phyloP scores from a whole-genome alignment of 1,284 basidiomycete species.

The Pascua guehoae region DNA sequence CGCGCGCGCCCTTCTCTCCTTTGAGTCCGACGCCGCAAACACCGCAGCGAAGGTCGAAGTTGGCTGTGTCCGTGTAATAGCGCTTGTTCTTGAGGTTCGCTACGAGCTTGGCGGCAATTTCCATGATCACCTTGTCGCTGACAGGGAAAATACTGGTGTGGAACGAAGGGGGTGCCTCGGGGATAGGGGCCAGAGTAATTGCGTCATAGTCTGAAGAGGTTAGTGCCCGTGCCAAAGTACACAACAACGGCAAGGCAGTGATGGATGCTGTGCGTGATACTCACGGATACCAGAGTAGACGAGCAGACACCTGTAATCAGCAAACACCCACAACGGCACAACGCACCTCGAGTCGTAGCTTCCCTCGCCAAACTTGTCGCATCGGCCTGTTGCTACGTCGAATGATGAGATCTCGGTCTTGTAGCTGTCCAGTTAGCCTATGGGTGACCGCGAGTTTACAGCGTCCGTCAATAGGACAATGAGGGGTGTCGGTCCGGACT shows the following conservation, averaged over 20 bases:
- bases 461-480: no score
- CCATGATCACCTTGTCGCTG: conserved; percentile 58
- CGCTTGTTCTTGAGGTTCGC: conserved; percentile 66
- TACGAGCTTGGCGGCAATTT: conserved; percentile 68
- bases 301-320: conserved; percentile 53
- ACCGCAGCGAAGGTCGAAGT: conserved; percentile 69
- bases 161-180: conserved; percentile 72
- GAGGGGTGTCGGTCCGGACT: no score
- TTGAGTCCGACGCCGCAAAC: conserved; percentile 63
- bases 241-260: no score
- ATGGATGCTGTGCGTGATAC: no score
- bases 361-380: conserved; percentile 72
- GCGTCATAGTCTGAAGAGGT: conserved; percentile 71
- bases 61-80: conserved; percentile 84
- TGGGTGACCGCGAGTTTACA: no score
- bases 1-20: conserved; percentile 85
- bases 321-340: conserved; percentile 1
- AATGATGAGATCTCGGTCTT: conserved; percentile 80
- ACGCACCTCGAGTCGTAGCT: conserved; percentile 46
- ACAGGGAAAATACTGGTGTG: conserved; percentile 80
- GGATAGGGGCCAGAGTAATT: conserved; percentile 70
- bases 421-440: conserved; percentile 50
- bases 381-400: conserved; percentile 86
- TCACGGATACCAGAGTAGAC: conserved; percentile 83
- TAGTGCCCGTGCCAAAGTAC: no score